Evolutionary conservation across 352 stramenopile species (phyloP).

Genomic region (Aphanomyces stellatus): DNA sequence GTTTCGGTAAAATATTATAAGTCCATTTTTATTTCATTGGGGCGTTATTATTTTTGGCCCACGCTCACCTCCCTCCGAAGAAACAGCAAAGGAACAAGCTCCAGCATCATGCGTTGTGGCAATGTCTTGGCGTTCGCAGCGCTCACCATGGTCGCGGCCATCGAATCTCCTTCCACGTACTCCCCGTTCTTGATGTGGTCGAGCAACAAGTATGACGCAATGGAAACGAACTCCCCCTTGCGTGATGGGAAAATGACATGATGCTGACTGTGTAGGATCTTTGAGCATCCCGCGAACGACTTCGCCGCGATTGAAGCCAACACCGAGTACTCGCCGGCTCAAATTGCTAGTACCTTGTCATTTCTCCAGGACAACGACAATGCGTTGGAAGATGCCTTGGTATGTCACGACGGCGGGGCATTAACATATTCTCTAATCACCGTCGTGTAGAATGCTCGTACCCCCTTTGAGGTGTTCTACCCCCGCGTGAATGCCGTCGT

Average conservation of each 20-base stretch:
- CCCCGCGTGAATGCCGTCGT: background rate
- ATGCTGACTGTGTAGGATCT: background rate
- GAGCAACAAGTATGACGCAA: background rate
- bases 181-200: slow-evolving; percentile 13
- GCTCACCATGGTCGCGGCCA: background rate
- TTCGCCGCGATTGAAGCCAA: background rate
- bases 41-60: slow-evolving; percentile 1
- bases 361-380: slow-evolving; percentile 1
- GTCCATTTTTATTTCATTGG: background rate
- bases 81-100: slow-evolving; percentile 5
- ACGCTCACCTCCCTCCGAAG: background rate
- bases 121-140: slow-evolving; percentile 6
- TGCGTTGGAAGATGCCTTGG: slow-evolving; percentile 1
- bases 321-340: background rate
- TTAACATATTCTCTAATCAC: no score
- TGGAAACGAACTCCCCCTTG: background rate
- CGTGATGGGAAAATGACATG: background rate
- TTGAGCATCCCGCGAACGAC: slow-evolving; percentile 9
- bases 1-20: background rate
- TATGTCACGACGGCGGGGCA: background rate
- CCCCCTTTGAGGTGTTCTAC: slow-evolving; percentile 14
- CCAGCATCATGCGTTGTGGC: slow-evolving; percentile 14
- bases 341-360: slow-evolving; percentile 5
- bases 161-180: background rate
- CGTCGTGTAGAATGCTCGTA: slow-evolving; percentile 14